These are phyloP conservation scores for Colletotrichum abscissum DNA, from an alignment of 2,329 filamentous ascomycete species.

Conservation along the genomic window DNA sequence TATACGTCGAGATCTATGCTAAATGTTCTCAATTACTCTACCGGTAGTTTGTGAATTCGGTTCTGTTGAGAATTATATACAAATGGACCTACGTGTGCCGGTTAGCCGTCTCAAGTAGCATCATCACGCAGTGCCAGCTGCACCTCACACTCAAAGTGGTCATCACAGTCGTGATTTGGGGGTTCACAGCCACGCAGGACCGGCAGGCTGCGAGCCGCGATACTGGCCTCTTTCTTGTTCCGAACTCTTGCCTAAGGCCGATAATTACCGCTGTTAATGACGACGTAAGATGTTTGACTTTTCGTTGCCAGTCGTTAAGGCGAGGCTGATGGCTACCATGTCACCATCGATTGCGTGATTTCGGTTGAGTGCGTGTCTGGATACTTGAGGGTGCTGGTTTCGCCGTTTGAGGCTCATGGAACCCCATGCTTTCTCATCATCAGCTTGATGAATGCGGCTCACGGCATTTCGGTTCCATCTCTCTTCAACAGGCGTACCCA, in stretches of 20 bases:
- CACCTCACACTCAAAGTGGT: neutral
- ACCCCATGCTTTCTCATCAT: neutral
- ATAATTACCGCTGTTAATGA: neutral
- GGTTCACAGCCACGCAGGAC: too few species aligned
- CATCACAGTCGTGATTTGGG: too few species aligned
- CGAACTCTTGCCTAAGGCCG: neutral
- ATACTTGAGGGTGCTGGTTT: constrained; percentile 7
- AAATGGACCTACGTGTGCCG: too few species aligned
- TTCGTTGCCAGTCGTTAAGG: constrained; percentile 8
- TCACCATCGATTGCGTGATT: constrained; percentile 35
- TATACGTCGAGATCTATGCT: neutral
- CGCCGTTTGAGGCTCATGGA: neutral
- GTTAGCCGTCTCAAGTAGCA: neutral
- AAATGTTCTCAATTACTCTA: neutral
- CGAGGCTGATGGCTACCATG: constrained; percentile 25
- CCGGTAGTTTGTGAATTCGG: neutral
- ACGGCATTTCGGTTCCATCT: neutral
- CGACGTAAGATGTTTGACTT: too few species aligned
- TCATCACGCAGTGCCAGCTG: neutral
- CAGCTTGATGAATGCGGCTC: too few species aligned
- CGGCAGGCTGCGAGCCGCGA: neutral
- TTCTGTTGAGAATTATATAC: too few species aligned
- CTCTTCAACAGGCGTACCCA: too few species aligned
- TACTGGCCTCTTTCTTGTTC: neutral
- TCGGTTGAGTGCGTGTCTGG: neutral